These are phyloP conservation scores for Escallonia herrerae DNA, from an alignment of 129 eudicot species.

Conservation along the genomic window DNA sequence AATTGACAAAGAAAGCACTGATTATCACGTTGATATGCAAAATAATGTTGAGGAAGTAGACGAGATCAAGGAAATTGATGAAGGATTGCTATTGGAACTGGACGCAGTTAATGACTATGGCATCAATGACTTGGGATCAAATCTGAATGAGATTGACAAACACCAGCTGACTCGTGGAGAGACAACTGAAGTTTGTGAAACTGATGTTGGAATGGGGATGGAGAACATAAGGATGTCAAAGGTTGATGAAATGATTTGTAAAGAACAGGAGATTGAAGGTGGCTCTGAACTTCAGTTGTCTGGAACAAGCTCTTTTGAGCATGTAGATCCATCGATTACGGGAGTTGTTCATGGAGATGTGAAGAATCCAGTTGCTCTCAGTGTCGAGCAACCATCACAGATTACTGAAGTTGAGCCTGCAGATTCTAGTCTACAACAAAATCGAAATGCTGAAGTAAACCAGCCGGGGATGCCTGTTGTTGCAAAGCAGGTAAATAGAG, in stretches of 20 bases:
- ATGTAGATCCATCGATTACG: neutral
- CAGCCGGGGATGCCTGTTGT: conserved; percentile 1
- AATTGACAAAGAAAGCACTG: conserved; percentile 1
- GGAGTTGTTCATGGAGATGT: conserved; percentile 3
- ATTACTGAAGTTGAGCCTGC: neutral
- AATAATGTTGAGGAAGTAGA: conserved; percentile 36
- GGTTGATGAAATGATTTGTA: conserved; percentile 15
- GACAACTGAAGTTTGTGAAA: conserved; percentile 9
- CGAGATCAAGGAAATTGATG: conserved; percentile 62
- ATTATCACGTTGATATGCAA: conserved; percentile 14
- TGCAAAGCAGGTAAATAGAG: conserved; percentile 10
- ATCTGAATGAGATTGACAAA: conserved; percentile 20
- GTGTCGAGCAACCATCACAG: neutral
- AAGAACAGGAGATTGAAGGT: conserved; percentile 10
- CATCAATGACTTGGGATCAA: conserved; percentile 23
- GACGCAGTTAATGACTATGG: conserved; percentile 78
- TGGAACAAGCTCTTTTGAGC: conserved; percentile 10
- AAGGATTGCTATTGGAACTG: conserved; percentile 53
- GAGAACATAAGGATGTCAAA: conserved; percentile 9
- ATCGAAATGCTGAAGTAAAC: neutral
- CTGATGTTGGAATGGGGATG: conserved; percentile 3
- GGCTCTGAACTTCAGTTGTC: conserved; percentile 21
- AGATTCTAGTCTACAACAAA: conserved; percentile 4
- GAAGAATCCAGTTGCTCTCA: neutral
- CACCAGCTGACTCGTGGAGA: conserved; percentile 5